Evolutionary conservation across 2,329 filamentous ascomycete genomes (phyloP), one percentile per base, ranked within the genome.

Genomic region (Trichothecium roseum): DNA sequence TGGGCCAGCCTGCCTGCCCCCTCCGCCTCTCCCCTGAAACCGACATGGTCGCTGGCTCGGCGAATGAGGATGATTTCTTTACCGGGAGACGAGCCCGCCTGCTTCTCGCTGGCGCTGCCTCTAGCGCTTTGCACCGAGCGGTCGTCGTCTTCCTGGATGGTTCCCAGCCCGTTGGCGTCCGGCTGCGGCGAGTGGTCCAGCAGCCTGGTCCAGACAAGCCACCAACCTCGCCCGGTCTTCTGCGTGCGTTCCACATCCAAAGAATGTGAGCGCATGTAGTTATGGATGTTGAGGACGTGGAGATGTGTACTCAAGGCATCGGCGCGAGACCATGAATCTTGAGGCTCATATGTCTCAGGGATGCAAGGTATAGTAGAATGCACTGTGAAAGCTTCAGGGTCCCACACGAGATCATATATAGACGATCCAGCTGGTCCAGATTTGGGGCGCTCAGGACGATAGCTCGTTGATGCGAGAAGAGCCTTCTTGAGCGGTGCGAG

Each of bases 341-440:
- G 37, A 16, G 50, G 43, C 8, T 55, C 52, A 35, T 53, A 44
- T 34, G 45, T 64, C 15, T 73, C 68, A 5, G 76, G 76, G 30
- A 82, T 81, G 45, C 69, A 76, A n/a, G 77, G 78, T 30, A 81
- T 69, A 1, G 73, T 77, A n/a, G 71, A 77, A 44, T 74, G 71
- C 4, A 80, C 57, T 0, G 69, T 76, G 38, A 77, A 54, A 2
- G 62, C 54, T 35, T 56, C 52, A 0, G 75, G 68, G 39, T 81
- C 75, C 69, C 74, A 81, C 36, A 81, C 57, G 8, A 81, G 61
- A 44, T 80, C 74, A 48, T 73, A 77, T 20, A 81, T 77, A 22
- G 57, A 62, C 2, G 61, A 58, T 1, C 53, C 38, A 5, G 48
- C 47, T 13, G 49, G 39, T 14, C 52, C 44, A n/a, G 42, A 34